These are phyloP conservation scores for Epichloe amarillans DNA, from an alignment of 2,329 filamentous ascomycete genomes.

Conservation along the genomic window DNA sequence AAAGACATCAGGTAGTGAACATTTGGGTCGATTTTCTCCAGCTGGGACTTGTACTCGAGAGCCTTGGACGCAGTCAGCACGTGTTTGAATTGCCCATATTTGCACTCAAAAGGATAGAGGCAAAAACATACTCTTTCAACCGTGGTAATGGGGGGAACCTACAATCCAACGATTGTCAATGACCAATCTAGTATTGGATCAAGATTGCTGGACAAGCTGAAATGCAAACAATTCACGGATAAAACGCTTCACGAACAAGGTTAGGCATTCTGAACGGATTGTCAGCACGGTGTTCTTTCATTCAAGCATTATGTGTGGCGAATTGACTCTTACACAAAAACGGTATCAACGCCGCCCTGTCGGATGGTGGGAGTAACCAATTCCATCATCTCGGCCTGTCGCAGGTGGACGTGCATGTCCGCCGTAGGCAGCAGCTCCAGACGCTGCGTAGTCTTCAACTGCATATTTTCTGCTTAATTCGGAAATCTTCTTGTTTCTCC, in stretches of 20 bases:
- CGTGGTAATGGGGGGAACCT: conserved; percentile 48
- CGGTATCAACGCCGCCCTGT: conserved; percentile 52
- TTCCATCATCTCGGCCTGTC: conserved; percentile 53
- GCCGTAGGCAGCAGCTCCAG: conserved; percentile 47
- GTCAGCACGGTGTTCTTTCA: background rate
- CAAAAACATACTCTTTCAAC: conserved; percentile 23
- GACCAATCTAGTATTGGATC: background rate
- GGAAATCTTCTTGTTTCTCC: background rate
- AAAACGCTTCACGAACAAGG: conserved; percentile 25
- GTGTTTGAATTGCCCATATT: conserved; percentile 5
- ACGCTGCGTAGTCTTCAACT: conserved; percentile 4
- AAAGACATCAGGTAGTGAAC: conserved; percentile 60
- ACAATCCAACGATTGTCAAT: background rate
- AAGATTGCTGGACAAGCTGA: background rate
- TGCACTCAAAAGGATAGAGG: no score
- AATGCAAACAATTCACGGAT: background rate
- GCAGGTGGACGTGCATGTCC: conserved; percentile 60
- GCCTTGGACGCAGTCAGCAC: conserved; percentile 31
- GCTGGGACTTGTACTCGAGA: conserved; percentile 49
- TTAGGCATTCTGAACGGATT: conserved; percentile 38
- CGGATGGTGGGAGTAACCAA: conserved; percentile 37
- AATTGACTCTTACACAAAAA: conserved; percentile 26
- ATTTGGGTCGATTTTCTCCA: conserved; percentile 45
- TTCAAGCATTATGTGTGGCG: background rate
- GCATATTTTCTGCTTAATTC: background rate